Evolutionary conservation across 2,329 filamentous ascomycete species (phyloP).

Genomic region (Diaporthe capsici): DNA sequence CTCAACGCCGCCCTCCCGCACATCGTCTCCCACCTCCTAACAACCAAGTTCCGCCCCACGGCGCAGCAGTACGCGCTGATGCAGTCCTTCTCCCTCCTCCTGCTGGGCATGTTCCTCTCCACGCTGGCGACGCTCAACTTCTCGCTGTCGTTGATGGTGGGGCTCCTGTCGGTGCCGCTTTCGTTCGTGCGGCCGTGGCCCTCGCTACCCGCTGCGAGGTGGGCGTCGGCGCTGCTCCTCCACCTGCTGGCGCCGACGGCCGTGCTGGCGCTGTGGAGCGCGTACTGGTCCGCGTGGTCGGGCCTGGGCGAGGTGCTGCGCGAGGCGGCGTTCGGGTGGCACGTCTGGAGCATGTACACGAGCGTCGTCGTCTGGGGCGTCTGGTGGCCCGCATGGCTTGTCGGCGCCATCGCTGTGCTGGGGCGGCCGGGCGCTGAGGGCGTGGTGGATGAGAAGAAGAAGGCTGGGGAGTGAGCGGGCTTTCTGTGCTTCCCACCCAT

Average conservation of each 20-base stretch:
- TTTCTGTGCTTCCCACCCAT: background rate
- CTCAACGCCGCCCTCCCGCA: constrained; percentile 71
- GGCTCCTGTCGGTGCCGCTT: constrained; percentile 82
- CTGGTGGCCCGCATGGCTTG: constrained; percentile 94
- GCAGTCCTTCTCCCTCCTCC: constrained; percentile 92
- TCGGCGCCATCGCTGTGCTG: constrained; percentile 70
- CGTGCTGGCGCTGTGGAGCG: constrained; percentile 64
- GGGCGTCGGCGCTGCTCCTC: constrained; percentile 65
- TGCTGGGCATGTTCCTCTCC: constrained; percentile 92
- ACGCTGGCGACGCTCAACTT: constrained; percentile 97
- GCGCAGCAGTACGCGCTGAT: constrained; percentile 82
- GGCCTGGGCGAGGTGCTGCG: constrained; percentile 72
- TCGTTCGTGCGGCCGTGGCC: constrained; percentile 76
- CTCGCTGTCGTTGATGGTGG: constrained; percentile 87
- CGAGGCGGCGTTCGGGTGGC: constrained; percentile 88
- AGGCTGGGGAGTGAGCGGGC: background rate
- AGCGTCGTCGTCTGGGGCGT: constrained; percentile 93
- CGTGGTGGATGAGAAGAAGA: constrained; percentile 3
- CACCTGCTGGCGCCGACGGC: constrained; percentile 74
- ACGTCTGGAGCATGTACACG: constrained; percentile 90
- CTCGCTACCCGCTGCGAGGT: constrained; percentile 54
- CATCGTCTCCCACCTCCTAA: constrained; percentile 68
- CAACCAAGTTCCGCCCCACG: constrained; percentile 66
- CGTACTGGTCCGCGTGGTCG: constrained; percentile 45
- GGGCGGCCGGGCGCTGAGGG: constrained; percentile 50